A percentile compares a stretch with the other conserved stretches of the same genome.
phyloP scores from a whole-genome alignment of 2,329 filamentous ascomycete species.

The Trichoderma cornu-damae region DNA sequence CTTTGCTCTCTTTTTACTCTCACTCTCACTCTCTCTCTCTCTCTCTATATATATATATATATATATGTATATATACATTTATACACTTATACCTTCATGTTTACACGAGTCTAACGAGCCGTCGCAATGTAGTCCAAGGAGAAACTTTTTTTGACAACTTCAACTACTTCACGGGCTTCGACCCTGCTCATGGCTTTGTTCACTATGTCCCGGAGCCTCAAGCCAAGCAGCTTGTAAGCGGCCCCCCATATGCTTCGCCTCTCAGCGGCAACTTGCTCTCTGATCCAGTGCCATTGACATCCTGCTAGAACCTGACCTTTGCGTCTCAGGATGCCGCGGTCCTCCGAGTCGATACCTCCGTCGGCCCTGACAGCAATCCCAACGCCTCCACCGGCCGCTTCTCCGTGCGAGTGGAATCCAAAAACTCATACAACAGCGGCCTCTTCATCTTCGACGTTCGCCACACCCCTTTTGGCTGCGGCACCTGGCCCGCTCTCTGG shows the following conservation, averaged over 20 bases:
- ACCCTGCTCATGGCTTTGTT: slow-evolving; percentile 48
- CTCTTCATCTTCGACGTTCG: slow-evolving; percentile 64
- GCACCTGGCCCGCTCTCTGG: slow-evolving; percentile 63
- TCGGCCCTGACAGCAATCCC: slow-evolving; percentile 42
- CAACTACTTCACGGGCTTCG: slow-evolving; percentile 47
- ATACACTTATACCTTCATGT: too few species aligned
- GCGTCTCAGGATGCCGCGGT: slow-evolving; percentile 50
- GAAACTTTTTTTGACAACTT: slow-evolving; percentile 51
- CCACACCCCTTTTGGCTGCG: slow-evolving; percentile 60
- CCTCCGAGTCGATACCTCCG: slow-evolving; percentile 56
- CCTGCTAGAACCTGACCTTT: slow-evolving; percentile 56
- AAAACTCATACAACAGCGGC: slow-evolving; percentile 53
- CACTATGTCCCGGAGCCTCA: slow-evolving; percentile 46
- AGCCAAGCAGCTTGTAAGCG: slow-evolving; percentile 40
- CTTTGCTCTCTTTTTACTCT: too few species aligned
- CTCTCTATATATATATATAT: too few species aligned
- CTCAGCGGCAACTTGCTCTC: background rate
- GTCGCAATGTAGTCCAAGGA: slow-evolving; percentile 44
- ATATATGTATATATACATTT: too few species aligned
- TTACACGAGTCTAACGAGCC: background rate
- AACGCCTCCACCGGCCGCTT: slow-evolving; percentile 55
- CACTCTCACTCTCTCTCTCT: too few species aligned
- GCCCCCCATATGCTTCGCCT: background rate
- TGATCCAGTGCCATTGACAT: background rate
- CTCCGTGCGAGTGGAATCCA: slow-evolving; percentile 59